Percentiles rank a stretch among this genome's conserved stretches.
Conservation (phyloP, 495 filamentous ascomycete species). For the Lentithecium fluviatile region DNA sequence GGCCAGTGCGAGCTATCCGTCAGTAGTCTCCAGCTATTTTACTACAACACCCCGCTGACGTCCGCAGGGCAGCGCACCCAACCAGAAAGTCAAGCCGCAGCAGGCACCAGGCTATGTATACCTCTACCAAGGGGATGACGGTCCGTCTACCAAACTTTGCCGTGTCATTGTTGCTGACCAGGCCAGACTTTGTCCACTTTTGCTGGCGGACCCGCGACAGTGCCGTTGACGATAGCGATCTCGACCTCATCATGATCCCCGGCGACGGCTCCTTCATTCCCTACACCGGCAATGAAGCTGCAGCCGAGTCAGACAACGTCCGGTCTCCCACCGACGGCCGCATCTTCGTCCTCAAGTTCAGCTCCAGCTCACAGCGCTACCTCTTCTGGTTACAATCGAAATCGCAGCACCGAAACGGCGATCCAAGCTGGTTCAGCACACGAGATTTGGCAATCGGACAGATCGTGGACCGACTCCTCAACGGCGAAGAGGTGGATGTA, state of each 20-base stretch:
- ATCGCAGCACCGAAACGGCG: conserved; percentile 69
- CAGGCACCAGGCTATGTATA: conserved; percentile 84
- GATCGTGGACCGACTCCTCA: conserved; percentile 77
- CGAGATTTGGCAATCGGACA: conserved; percentile 78
- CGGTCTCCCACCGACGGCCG: conserved; percentile 76
- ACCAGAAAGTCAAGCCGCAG: conserved; percentile 62
- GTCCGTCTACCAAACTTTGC: conserved; percentile 2
- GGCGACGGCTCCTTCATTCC: conserved; percentile 79
- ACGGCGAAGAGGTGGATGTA: conserved; percentile 88
- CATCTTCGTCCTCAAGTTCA: conserved; percentile 91
- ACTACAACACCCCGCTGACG: conserved; percentile 20
- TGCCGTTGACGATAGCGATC: conserved; percentile 64
- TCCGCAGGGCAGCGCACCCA: conserved; percentile 47
- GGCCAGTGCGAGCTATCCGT: conserved; percentile 87
- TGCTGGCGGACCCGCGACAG: conserved; percentile 81
- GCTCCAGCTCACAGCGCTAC: conserved; percentile 84
- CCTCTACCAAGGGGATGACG: conserved; percentile 90
- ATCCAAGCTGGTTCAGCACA: conserved; percentile 73
- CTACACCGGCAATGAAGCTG: conserved; percentile 52
- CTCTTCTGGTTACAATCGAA: conserved; percentile 96
- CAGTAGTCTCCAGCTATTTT: conserved; percentile 14
- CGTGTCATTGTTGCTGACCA: conserved; percentile 1
- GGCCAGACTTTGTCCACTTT: conserved; percentile 81
- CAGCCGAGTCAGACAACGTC: conserved; percentile 51
- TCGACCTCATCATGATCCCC: conserved; percentile 90